Evolutionary conservation across 2,329 filamentous ascomycete genomes (phyloP).

Genomic region (Diaporthe citriasiana): DNA sequence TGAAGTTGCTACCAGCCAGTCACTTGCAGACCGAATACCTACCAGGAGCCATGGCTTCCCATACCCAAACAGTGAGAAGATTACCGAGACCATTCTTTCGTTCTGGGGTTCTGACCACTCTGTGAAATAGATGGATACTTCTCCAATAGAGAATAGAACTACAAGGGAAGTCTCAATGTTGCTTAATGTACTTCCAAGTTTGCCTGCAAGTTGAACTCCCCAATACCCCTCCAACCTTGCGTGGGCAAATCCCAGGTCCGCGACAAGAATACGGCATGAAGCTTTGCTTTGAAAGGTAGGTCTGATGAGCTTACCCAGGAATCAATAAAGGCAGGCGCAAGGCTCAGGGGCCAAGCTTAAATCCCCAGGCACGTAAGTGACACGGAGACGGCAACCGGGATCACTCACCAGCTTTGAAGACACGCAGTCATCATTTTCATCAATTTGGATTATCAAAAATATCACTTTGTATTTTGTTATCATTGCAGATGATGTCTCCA

Average conservation of each 20-base stretch:
- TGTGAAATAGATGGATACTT: background rate
- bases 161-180: background rate
- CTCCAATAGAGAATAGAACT: too few species aligned
- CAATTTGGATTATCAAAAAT: background rate
- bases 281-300: background rate
- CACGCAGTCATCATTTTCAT: background rate
- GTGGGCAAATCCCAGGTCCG: background rate
- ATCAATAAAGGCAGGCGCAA: background rate
- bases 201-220: too few species aligned
- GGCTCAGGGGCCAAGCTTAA: background rate
- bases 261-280: background rate
- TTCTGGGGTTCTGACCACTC: background rate
- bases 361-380: background rate
- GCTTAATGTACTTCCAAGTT: too few species aligned
- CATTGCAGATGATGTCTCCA: background rate
- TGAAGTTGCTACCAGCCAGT: background rate
- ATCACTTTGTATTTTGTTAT: background rate
- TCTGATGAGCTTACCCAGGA: background rate
- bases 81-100: background rate
- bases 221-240: too few species aligned
- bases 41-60: background rate
- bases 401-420: background rate
- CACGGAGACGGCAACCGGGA: background rate
- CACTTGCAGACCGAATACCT: background rate
- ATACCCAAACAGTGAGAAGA: background rate